Evolutionary conservation across 2,329 filamentous ascomycete genomes (phyloP).

Genomic region (Trichoderma semiorbis): DNA sequence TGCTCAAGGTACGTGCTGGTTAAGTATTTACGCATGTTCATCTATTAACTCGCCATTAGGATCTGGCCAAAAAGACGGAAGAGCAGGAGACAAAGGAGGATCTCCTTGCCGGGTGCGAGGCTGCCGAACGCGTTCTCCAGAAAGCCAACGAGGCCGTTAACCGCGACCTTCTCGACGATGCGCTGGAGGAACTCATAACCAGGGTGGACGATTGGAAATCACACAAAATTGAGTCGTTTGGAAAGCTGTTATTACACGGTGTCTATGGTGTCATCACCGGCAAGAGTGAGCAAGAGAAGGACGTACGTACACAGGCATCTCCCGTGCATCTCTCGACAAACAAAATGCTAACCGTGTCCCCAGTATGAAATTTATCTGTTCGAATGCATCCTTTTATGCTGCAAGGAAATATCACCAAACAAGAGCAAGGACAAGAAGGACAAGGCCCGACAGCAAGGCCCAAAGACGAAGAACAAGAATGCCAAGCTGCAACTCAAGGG

Average conservation of each 20-base stretch:
- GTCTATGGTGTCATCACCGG: slow-evolving; percentile 89
- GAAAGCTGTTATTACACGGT: slow-evolving; percentile 81
- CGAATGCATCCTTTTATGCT: slow-evolving; percentile 90
- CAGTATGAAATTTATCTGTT: slow-evolving; percentile 98
- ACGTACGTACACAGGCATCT: slow-evolving; percentile 52
- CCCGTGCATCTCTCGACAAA: neutral
- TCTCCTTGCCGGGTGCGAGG: slow-evolving; percentile 71
- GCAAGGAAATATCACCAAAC: slow-evolving; percentile 86
- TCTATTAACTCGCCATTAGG: slow-evolving; percentile 44
- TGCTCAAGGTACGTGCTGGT: slow-evolving; percentile 64
- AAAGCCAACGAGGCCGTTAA: slow-evolving; percentile 90
- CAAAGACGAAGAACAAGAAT: slow-evolving; percentile 61
- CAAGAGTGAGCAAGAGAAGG: slow-evolving; percentile 86
- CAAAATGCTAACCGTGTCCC: neutral
- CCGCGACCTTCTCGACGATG: slow-evolving; percentile 78
- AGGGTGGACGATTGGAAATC: slow-evolving; percentile 98
- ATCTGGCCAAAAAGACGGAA: slow-evolving; percentile 81
- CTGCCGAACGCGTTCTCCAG: slow-evolving; percentile 75
- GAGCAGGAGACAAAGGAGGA: slow-evolving; percentile 69
- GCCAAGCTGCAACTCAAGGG: slow-evolving; percentile 92
- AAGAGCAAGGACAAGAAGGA: slow-evolving; percentile 78
- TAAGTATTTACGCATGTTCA: neutral
- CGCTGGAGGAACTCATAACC: slow-evolving; percentile 73
- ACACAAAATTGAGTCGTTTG: slow-evolving; percentile 86
- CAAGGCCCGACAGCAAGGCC: slow-evolving; percentile 52